Evolutionary conservation across 352 stramenopile species (phyloP).

Genomic region (Pythium phragmiticola): DNA sequence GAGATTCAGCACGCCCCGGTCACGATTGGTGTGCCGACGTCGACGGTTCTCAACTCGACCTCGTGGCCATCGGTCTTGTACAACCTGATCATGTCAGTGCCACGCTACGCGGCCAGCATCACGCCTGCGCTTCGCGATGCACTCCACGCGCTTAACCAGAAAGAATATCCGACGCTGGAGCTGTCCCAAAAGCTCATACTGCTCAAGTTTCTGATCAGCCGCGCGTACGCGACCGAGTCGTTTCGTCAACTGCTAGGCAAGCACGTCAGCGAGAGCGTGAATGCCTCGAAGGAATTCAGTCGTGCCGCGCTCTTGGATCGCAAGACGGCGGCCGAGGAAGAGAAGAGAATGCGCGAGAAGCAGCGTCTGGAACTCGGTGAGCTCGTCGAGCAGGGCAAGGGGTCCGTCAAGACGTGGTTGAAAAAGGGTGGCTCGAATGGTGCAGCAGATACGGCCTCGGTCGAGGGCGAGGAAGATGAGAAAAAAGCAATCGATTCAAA

Average conservation of each 20-base stretch:
- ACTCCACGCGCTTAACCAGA: conserved; percentile 40
- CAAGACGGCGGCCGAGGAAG: conserved; percentile 68
- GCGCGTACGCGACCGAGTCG: conserved; percentile 61
- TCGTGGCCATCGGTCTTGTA: conserved; percentile 79
- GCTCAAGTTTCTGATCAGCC: conserved; percentile 66
- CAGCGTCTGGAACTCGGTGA: conserved; percentile 60
- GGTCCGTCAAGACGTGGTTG: conserved; percentile 56
- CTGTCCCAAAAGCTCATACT: conserved; percentile 72
- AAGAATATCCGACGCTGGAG: conserved; percentile 51
- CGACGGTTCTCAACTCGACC: conserved; percentile 75
- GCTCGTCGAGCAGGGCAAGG: conserved; percentile 53
- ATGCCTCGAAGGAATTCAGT: conserved; percentile 76
- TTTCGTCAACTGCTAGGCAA: conserved; percentile 57
- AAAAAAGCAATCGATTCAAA: conserved; percentile 29
- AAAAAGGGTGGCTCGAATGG: conserved; percentile 40
- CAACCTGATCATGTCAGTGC: conserved; percentile 66
- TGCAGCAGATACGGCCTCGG: conserved; percentile 15
- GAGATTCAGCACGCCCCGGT: conserved; percentile 78
- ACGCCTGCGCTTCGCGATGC: conserved; percentile 43
- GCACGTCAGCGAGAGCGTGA: conserved; percentile 53
- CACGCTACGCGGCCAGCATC: conserved; percentile 55
- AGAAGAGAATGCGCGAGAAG: conserved; percentile 79
- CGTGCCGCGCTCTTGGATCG: conserved; percentile 59
- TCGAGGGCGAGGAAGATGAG: conserved; percentile 38
- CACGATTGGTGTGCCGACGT: conserved; percentile 75